These are phyloP conservation scores for Larix sibirica DNA, from an alignment of 83 land plant species.

Conservation along the genomic window DNA sequence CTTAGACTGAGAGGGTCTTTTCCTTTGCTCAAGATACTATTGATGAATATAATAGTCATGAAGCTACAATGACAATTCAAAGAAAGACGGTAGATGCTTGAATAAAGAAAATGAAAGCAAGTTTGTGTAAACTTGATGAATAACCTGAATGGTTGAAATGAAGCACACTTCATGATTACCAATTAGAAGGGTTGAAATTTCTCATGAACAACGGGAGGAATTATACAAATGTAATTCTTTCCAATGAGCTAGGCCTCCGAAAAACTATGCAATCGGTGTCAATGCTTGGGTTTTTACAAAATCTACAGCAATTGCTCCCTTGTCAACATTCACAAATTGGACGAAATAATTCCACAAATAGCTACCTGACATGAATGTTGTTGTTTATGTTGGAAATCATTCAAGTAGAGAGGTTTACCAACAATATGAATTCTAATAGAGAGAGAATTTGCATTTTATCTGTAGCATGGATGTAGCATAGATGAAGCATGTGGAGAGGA, in stretches of 20 bases:
- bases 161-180: conserved; percentile 97
- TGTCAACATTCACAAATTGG: conserved; percentile 97
- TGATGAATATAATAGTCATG: too few species aligned
- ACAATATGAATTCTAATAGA: too few species aligned
- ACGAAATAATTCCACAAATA: conserved; percentile 97
- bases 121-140: conserved; percentile 92
- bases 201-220: conserved; percentile 97
- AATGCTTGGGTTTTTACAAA: conserved; percentile 96
- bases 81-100: too few species aligned
- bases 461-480: too few species aligned
- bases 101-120: conserved; percentile 34
- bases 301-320: conserved; percentile 91
- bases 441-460: too few species aligned
- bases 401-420: conserved; percentile 92
- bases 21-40: too few species aligned
- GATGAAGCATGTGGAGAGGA: too few species aligned
- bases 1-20: too few species aligned
- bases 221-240: conserved; percentile 97
- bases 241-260: conserved; percentile 99
- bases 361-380: conserved; percentile 96
- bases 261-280: conserved; percentile 99
- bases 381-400: conserved; percentile 97
- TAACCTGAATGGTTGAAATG: conserved; percentile 98
- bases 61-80: too few species aligned
- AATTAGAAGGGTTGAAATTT: conserved; percentile 97